Base-by-base conservation (phyloP, 352 stramenopile species). In the Pythium aristosporum region DNA sequence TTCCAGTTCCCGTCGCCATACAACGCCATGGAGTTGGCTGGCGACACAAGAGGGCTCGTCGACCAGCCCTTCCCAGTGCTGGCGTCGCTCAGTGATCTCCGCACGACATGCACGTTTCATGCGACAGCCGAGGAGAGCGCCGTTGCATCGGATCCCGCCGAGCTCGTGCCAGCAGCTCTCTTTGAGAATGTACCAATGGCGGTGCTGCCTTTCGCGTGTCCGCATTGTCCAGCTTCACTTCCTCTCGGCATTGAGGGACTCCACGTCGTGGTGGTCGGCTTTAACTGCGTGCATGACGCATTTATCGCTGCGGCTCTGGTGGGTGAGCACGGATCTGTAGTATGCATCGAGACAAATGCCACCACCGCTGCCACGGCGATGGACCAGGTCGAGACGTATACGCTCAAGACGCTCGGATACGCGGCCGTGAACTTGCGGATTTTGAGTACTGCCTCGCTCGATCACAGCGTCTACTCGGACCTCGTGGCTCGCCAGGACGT, bases 271-370 rank as follows among this genome's bases (percentile, higher is more conserved):
- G 65, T 85, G 18, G 42, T 85, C 13, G 80, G 80, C 21, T 66
- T 63, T 46, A 73, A 76, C 25, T 82, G 80, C 42, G 53, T 84
- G 10, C 60, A 73, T 0, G 75, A 86, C 18, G 78, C 78, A 30
- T 86, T 85, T 48, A 51, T 83, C 5, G 57, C 73, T 13, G 61
- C 74, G 0, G 57, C 75, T 6, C 51, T 76, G 7, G 80, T 89
- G 3, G 80, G 80, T 8, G 46, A 65, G 0, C 36, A 52, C 13
- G 80, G 80, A 0, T 73, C 60, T 30, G 78, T 89, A 2, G 67
- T 61, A 1, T 87, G 80, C 18, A 54, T 87, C 15, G 78, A 87
- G 50, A 56, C 62, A 23, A 75, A 69, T 16, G 28, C 57, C 20
- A 50, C 56, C 3, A 71, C 65, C 11, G 55, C 62, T 3, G 52